Evolutionary conservation across 1,284 basidiomycete genomes (phyloP).

Genomic region (Trichosporon sp.): DNA sequence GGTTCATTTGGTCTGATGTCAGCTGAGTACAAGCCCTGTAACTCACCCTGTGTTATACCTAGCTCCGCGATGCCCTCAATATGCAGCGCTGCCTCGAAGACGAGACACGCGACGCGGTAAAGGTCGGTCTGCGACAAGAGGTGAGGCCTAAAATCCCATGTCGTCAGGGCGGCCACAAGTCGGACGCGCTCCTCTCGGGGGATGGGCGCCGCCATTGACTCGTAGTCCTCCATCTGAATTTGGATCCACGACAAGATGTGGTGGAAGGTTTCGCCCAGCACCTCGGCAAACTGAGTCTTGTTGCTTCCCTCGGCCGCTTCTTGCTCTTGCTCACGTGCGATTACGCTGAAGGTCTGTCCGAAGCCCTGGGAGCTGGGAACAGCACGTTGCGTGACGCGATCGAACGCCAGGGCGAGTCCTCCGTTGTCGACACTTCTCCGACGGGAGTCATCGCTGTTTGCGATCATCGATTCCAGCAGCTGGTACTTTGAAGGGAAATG

Average conservation of each 20-base stretch:
- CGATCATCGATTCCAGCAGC: background rate
- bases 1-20: conserved; percentile 58
- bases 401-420: conserved; percentile 70
- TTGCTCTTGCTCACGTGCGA: conserved; percentile 22
- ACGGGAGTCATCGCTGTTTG: conserved; percentile 28
- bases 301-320: conserved; percentile 54
- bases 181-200: conserved; percentile 46
- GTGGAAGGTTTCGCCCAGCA: conserved; percentile 73
- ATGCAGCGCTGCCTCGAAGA: conserved; percentile 57
- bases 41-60: conserved; percentile 64
- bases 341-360: conserved; percentile 9
- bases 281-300: conserved; percentile 61
- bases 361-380: conserved; percentile 21
- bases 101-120: conserved; percentile 68
- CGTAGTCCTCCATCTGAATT: conserved; percentile 48
- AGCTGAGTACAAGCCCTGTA: background rate
- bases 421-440: conserved; percentile 77
- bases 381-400: conserved; percentile 47
- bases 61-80: conserved; percentile 68
- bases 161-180: conserved; percentile 62
- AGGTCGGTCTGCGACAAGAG: conserved; percentile 71
- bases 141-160: conserved; percentile 84
- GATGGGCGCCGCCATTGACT: conserved; percentile 37
- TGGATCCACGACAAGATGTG: conserved; percentile 70
- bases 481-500: background rate